Evolutionary conservation across 352 stramenopile genomes (phyloP).

Genomic region (Blastocystis sp.): DNA sequence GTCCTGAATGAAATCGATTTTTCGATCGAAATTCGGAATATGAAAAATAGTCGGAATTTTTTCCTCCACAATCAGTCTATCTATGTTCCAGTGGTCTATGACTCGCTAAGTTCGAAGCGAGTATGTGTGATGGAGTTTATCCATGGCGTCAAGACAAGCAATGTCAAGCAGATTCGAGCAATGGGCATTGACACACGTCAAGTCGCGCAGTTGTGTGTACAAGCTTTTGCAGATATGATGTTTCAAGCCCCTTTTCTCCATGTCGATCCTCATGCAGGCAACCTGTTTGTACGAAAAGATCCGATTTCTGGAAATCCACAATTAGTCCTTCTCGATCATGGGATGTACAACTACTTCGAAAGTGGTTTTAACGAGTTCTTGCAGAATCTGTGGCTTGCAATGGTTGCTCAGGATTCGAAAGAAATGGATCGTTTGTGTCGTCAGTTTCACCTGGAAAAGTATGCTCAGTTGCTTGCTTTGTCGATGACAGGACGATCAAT

Average conservation of each 20-base stretch:
- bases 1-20: conserved; percentile 59
- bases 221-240: conserved; percentile 46
- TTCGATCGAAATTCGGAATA: conserved; percentile 2
- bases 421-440: conserved; percentile 62
- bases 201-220: conserved; percentile 16
- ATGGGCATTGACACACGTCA: background rate
- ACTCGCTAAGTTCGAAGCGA: background rate
- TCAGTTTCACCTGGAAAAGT: background rate
- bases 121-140: conserved; percentile 59
- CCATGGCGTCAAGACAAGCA: conserved; percentile 25
- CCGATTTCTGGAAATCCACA: conserved; percentile 64
- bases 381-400: conserved; percentile 76
- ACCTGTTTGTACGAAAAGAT: conserved; percentile 26
- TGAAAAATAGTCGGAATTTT: background rate
- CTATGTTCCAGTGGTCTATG: conserved; percentile 37
- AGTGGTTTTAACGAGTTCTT: conserved; percentile 75
- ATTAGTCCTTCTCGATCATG: conserved; percentile 78
- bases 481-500: conserved; percentile 34
- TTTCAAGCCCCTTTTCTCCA: conserved; percentile 54
- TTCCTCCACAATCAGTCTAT: background rate
- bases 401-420: conserved; percentile 71
- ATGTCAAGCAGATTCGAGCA: background rate
- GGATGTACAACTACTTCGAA: conserved; percentile 77
- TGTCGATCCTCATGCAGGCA: conserved; percentile 51
- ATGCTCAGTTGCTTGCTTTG: background rate